Conservation (phyloP, 129 eudicot genomes). For the Helichrysum umbraculigerum region DNA sequence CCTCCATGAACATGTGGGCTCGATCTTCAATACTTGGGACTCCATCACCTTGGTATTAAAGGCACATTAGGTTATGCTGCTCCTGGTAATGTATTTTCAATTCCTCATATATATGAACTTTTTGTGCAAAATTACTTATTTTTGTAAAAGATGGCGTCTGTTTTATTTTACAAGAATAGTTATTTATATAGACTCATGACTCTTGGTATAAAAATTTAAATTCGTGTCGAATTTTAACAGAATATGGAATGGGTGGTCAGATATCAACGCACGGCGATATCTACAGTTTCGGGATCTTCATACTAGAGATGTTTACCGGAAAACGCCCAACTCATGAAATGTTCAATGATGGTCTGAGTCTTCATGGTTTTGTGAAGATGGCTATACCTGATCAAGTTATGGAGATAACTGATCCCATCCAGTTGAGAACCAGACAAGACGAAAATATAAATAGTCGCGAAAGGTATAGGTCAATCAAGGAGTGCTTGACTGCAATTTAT, state of each 20-base stretch:
- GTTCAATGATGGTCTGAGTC: background rate
- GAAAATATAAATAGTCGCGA: background rate
- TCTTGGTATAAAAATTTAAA: too few species aligned
- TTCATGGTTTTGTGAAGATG: background rate
- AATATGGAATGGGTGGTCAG: background rate
- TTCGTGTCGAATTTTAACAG: background rate
- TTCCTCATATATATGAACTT: too few species aligned
- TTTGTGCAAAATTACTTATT: too few species aligned
- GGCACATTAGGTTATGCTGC: background rate
- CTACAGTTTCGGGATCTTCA: conserved; percentile 3
- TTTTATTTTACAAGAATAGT: too few species aligned
- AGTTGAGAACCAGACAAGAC: background rate
- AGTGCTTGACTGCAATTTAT: background rate
- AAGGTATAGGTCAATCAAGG: background rate
- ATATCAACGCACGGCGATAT: background rate
- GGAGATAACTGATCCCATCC: background rate
- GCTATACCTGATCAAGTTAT: conserved; percentile 1
- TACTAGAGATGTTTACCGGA: background rate
- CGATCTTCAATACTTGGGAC: too few species aligned
- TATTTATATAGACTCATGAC: too few species aligned
- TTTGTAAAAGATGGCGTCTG: too few species aligned
- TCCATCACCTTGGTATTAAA: background rate
- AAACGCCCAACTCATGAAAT: background rate
- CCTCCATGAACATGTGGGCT: too few species aligned
- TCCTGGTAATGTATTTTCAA: background rate